Evolutionary conservation across 1,139 yeast genomes (phyloP).

Genomic region (Groenewaldozyma sp.): DNA sequence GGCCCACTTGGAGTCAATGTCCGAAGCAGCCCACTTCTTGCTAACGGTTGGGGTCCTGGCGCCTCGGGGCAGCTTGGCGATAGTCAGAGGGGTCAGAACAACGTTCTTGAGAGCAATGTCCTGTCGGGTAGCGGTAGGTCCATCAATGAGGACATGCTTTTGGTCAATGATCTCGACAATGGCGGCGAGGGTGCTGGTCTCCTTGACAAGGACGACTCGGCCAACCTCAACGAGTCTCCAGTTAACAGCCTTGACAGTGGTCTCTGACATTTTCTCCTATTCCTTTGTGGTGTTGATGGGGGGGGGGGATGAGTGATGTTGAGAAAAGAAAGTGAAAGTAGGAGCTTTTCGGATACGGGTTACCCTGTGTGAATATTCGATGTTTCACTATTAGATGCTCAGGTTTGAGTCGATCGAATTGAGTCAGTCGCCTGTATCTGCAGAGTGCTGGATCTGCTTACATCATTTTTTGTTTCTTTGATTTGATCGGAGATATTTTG

Average conservation of each 20-base stretch:
- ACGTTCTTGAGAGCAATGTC: constrained; percentile 78
- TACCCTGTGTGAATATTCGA: no score
- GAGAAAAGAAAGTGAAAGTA: no score
- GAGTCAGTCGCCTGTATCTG: no score
- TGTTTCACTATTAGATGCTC: no score
- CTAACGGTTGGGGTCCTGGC: constrained; percentile 75
- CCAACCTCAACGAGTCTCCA: constrained; percentile 99
- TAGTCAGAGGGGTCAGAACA: constrained; percentile 86
- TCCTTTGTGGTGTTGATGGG: no score
- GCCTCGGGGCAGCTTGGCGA: constrained; percentile 86
- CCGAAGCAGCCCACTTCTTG: constrained; percentile 93
- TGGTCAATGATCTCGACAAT: constrained; percentile 98
- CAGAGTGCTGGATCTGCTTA: no score
- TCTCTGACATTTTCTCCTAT: constrained; percentile 9
- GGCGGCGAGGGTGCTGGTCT: constrained; percentile 78
- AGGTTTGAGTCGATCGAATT: no score
- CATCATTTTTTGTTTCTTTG: no score
- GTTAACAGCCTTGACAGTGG: constrained; percentile 92
- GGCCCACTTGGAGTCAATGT: constrained; percentile 84
- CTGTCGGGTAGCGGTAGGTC: constrained; percentile 95
- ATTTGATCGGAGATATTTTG: no score
- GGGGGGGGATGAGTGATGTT: no score
- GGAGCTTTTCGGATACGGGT: no score
- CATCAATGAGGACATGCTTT: constrained; percentile 96
- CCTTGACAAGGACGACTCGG: constrained; percentile 84